Base-by-base conservation (phyloP, 1,284 basidiomycete species). In the Fomes fomentarius region DNA sequence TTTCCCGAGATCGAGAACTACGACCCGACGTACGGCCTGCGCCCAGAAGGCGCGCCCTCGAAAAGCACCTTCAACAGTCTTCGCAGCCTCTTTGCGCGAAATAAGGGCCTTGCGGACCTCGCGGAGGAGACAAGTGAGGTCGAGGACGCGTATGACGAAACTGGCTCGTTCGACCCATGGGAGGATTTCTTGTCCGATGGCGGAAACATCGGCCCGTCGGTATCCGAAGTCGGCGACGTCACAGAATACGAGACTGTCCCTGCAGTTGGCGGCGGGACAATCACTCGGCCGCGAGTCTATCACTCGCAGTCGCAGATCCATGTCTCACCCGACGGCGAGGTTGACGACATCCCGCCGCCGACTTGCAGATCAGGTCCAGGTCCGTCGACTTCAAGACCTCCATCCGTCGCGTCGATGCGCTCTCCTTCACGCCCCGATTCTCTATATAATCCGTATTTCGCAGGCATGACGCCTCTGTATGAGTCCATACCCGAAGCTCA, bases 11-110 rank as follows among this genome's bases (percentile, higher is more conserved):
- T 95, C 37, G 95, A 96, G 71, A 85, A 91, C 58, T 97, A 93
- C 71, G 96, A 98, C 66, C 96, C 95, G 0, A 98, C 96, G 0
- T 98, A 98, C 66, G 96, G 96, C n/a, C 76, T 98, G n/a, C 87
- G 96, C 14, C 92, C 93, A 0, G 94, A 96, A 65, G 89, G 91
- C 11, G 78, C 96, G 5, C 94, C 94, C 0, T 76, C 77, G 1
- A 91, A 89, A 69, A 87, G 84, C 58, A 76, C 82, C 1, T 93
- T 92, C 69, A 78, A 78, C 41, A 79, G 79, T 15, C 92, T 94
- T 63, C 81, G 85, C n/a, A 84, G 78, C 38, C 75, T 94, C 9
- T 93, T 91, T 58, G 73, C 76, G 1, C 78, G 45, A 1, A 82
- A 80, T 58, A 84, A 83, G 58, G 91, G 92, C 11, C 78, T 94